Evolutionary conservation across 2,329 filamentous ascomycete species (phyloP).

Genomic region (Botrytis hyacinthi): DNA sequence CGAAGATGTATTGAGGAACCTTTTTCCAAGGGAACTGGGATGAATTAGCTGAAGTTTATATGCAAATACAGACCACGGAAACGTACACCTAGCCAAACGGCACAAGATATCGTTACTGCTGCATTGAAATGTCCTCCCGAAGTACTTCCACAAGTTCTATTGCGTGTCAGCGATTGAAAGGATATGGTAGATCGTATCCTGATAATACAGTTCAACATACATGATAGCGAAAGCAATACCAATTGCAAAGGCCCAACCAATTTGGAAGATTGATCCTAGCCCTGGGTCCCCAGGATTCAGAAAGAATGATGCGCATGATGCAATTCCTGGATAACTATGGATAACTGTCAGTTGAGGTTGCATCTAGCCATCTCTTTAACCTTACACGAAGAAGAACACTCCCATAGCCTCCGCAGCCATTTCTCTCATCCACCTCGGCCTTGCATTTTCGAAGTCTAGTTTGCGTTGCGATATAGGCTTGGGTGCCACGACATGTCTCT

Average conservation of each 20-base stretch:
- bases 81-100: constrained; percentile 50
- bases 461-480: constrained; percentile 53
- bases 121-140: constrained; percentile 57
- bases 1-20: constrained; percentile 55
- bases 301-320: constrained; percentile 52
- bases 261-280: constrained; percentile 54
- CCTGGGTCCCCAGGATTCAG: constrained; percentile 45
- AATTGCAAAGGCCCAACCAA: constrained; percentile 55
- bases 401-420: constrained; percentile 56
- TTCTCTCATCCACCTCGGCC: constrained; percentile 54
- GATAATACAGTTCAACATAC: neutral
- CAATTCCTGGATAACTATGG: constrained; percentile 46
- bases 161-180: neutral
- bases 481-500: constrained; percentile 49
- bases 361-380: neutral
- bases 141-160: constrained; percentile 48
- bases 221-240: constrained; percentile 60
- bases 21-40: constrained; percentile 53
- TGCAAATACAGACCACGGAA: neutral
- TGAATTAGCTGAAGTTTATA: neutral
- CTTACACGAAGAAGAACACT: constrained; percentile 54
- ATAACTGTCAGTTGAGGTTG: constrained; percentile 28
- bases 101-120: constrained; percentile 47
- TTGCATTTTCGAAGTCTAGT: constrained; percentile 52
- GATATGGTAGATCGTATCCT: neutral